phyloP scores from a whole-genome alignment of 805 yeast genomes.

The Komagataella populi region DNA sequence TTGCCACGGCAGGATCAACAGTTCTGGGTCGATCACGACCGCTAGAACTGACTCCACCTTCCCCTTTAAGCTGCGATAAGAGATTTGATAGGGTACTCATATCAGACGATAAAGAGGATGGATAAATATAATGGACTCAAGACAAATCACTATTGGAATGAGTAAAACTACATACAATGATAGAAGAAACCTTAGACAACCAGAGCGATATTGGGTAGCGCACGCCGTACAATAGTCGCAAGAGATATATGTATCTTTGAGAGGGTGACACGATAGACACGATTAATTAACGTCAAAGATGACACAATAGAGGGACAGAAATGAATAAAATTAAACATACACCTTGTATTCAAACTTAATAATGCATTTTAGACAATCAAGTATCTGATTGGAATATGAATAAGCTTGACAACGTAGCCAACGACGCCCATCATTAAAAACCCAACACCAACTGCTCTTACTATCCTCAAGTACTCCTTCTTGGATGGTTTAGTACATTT shows the following conservation, averaged over 20 bases:
- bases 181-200: background rate
- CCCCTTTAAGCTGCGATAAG: constrained; percentile 15
- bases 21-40: background rate
- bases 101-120: background rate
- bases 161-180: background rate
- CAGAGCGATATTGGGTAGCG: background rate
- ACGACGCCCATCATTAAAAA: constrained; percentile 96
- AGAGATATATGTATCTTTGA: background rate
- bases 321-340: background rate
- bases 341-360: background rate
- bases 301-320: background rate
- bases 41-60: constrained; percentile 2
- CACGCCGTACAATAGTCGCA: background rate
- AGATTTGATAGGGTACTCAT: constrained; percentile 12
- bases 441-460: constrained; percentile 95
- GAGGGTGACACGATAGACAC: background rate
- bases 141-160: background rate
- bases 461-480: constrained; percentile 77
- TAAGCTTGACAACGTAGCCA: constrained; percentile 87
- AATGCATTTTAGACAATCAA: background rate
- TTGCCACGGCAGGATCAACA: constrained; percentile 58
- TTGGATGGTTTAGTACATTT: constrained; percentile 89
- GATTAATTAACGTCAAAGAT: background rate
- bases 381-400: constrained; percentile 5
- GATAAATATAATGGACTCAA: background rate